Percentiles rank a stretch among this genome's conserved stretches.
These are phyloP conservation scores for Parietaria judaica DNA, from an alignment of 306 rosid genomes.

Conservation along the genomic window DNA sequence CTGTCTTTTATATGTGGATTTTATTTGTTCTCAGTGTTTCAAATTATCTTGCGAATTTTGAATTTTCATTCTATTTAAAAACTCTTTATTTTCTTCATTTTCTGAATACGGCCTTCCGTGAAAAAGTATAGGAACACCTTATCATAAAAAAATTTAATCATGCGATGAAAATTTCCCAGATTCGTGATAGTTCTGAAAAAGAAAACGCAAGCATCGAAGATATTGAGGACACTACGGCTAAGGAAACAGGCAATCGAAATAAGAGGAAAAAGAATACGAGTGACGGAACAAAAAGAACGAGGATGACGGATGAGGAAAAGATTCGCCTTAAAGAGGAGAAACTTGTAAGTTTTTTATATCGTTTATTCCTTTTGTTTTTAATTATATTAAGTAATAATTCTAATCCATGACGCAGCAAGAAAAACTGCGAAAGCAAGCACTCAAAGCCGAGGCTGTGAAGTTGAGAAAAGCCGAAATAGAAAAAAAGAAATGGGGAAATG, in stretches of 20 bases:
- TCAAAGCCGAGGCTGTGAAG: constrained; percentile 81
- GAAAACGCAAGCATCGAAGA: constrained; percentile 37
- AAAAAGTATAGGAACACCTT: not conserved
- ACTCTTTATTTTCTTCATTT: not conserved
- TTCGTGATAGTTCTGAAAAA: constrained; percentile 24
- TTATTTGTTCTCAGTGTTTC: not conserved
- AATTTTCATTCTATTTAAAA: not conserved
- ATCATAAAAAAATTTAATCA: not conserved
- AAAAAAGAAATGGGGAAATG: constrained; percentile 79
- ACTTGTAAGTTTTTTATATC: constrained; percentile 38
- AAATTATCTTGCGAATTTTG: not conserved
- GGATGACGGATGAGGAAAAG: constrained; percentile 69
- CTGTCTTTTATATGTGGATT: not conserved
- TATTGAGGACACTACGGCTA: constrained; percentile 24
- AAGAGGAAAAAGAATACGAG: constrained; percentile 24
- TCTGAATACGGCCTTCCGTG: not conserved
- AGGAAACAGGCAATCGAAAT: constrained; percentile 21
- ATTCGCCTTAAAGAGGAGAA: constrained; percentile 67
- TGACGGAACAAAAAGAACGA: constrained; percentile 38
- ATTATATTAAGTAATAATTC: constrained; percentile 2
- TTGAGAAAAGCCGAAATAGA: constrained; percentile 70
- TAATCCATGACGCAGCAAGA: constrained; percentile 52
- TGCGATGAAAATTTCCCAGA: constrained; percentile 23
- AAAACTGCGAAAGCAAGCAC: constrained; percentile 63
- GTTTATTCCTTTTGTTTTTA: constrained; percentile 8